Percentiles rank a stretch among this genome's conserved stretches.
phyloP scores from a whole-genome alignment of 2,329 filamentous ascomycete species.

The Aureobasidium sp. region DNA sequence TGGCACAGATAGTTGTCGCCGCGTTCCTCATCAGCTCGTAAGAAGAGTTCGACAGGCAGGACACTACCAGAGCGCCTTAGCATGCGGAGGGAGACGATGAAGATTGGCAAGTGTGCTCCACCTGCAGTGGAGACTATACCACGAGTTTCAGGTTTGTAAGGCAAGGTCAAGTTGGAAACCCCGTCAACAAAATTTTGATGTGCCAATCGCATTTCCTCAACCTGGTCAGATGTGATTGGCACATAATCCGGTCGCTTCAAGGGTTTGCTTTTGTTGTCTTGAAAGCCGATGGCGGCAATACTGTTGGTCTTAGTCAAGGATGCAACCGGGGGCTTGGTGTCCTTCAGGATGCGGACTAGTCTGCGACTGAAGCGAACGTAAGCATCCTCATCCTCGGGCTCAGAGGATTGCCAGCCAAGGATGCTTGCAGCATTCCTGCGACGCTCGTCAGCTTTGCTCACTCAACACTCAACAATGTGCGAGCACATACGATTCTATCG shows the following conservation, averaged over 20 bases:
- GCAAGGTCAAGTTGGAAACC: background rate
- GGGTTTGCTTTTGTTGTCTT: slow-evolving; percentile 6
- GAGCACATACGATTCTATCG: slow-evolving; percentile 6
- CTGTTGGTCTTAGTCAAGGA: slow-evolving; percentile 12
- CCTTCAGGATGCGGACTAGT: slow-evolving; percentile 11
- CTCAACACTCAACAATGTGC: background rate
- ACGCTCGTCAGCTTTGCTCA: background rate
- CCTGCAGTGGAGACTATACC: slow-evolving; percentile 16
- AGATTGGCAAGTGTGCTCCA: slow-evolving; percentile 13
- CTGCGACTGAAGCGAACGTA: slow-evolving; percentile 11
- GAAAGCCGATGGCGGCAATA: slow-evolving; percentile 1
- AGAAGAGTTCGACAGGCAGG: slow-evolving; percentile 42
- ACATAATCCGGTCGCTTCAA: slow-evolving; percentile 10
- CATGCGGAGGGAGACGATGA: slow-evolving; percentile 27
- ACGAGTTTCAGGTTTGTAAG: slow-evolving; percentile 1
- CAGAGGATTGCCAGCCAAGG: slow-evolving; percentile 3
- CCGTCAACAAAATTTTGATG: background rate
- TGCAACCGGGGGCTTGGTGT: slow-evolving; percentile 4
- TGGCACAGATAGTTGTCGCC: slow-evolving; percentile 37
- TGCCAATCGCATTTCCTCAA: slow-evolving; percentile 7
- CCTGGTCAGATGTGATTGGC: background rate
- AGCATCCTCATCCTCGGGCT: slow-evolving; percentile 7
- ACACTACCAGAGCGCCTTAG: slow-evolving; percentile 37
- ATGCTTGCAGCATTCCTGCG: slow-evolving; percentile 14
- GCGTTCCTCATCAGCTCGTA: slow-evolving; percentile 35